These are phyloP conservation scores for Tetracentron sinense DNA, from an alignment of 164 flowering plant species.

Conservation along the genomic window DNA sequence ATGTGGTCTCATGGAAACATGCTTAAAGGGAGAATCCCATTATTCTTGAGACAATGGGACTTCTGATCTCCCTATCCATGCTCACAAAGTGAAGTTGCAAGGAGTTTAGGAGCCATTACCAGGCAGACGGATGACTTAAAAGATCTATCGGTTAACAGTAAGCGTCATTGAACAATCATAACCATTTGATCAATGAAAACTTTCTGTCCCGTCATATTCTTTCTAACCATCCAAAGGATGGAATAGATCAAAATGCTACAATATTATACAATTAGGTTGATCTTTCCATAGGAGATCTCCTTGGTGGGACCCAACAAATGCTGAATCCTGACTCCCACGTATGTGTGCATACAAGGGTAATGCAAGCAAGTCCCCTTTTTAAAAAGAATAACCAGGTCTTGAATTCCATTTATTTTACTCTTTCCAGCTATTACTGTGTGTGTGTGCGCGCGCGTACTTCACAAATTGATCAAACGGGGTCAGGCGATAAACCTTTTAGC, in stretches of 20 bases:
- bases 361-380: too few relatives aligned
- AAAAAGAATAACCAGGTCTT: too few relatives aligned
- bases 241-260: background rate
- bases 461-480: background rate
- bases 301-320: background rate
- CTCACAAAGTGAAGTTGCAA: too few relatives aligned
- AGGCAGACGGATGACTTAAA: too few relatives aligned
- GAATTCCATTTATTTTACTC: too few relatives aligned
- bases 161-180: background rate
- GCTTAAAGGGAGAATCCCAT: too few relatives aligned
- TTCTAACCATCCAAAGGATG: background rate
- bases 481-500: slow-evolving; percentile 58
- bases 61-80: too few relatives aligned
- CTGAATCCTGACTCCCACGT: background rate
- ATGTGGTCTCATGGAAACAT: too few relatives aligned
- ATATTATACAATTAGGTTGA: background rate
- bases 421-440: background rate
- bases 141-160: background rate
- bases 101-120: too few relatives aligned
- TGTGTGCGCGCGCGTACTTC: background rate
- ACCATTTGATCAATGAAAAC: background rate
- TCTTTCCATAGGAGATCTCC: background rate
- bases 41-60: too few relatives aligned
- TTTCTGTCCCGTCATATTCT: background rate
- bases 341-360: too few relatives aligned